Evolutionary conservation across 257 asterid genomes (phyloP), one percentile per base, ranked within the genome.

Genomic region (Echites panduratus): DNA sequence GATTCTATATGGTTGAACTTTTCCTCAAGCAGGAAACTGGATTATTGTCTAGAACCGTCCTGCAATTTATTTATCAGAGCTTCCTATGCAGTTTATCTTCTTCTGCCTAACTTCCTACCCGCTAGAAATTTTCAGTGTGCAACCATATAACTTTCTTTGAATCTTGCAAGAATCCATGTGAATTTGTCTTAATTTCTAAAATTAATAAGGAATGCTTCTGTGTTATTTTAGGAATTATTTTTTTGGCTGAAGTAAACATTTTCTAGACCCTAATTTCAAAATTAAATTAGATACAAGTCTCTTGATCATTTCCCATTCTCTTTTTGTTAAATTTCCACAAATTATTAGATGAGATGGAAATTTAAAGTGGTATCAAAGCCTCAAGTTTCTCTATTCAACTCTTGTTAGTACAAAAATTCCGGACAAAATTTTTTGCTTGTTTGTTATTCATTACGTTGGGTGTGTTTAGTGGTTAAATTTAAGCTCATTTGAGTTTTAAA

Each of bases 1-100:
- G 38, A 53, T 14, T 26, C 54, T 71, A 81, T 62, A 63, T 66
- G 75, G n/a, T 48, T 72, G 47, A 66, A 22, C 66, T 49, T 68
- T 49, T 17, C 13, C 43, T 16, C 7, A 16, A 47, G 13, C 19
- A 1, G 29, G 27, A 38, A 64, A 7, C 20, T 38, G 14, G 68
- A 63, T 38, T 20, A 40, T 38, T 35, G 49, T 38, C 8, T 8
- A 53, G 14, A 64, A 64, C 16, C 8, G 38, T 35, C 10, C 7
- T 68, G 54, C 54, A 64, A 24, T n/a, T 52, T 52, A 22, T 52
- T 50, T 20, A 35, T 48, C 41, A 50, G 53, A 16, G 26, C 11
- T 40, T 38, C 10, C 48, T 13, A 20, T 35, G 68, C 68, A 35
- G n/a, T 57, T 35, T 17, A 2, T 63, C 64, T 32, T 63, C 48